Evolutionary conservation across 306 rosid species (phyloP).

Genomic region (Alnus glutinosa): DNA sequence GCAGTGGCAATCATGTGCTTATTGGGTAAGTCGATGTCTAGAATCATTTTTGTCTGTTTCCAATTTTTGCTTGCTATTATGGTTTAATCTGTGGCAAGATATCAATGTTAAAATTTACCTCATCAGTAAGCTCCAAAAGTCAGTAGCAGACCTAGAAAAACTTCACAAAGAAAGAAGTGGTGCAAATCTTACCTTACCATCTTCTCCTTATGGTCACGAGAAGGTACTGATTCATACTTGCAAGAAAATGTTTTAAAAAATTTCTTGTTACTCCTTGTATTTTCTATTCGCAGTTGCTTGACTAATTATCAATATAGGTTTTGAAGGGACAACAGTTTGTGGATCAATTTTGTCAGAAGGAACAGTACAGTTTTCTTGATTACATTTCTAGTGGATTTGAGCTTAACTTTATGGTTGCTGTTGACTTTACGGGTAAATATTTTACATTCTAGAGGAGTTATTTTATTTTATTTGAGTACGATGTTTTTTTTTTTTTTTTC

Average conservation of each 20-base stretch:
- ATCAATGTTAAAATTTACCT: slow-evolving; percentile 9
- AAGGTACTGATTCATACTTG: slow-evolving; percentile 48
- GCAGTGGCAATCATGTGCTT: slow-evolving; percentile 66
- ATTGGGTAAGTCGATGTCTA: slow-evolving; percentile 59
- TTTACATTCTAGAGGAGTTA: not conserved
- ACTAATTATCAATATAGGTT: slow-evolving; percentile 39
- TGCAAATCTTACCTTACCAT: slow-evolving; percentile 48
- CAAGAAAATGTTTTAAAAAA: not conserved
- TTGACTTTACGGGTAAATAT: slow-evolving; percentile 77
- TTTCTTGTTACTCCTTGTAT: slow-evolving; percentile 7
- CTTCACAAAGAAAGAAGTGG: slow-evolving; percentile 49
- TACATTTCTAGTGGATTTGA: slow-evolving; percentile 86
- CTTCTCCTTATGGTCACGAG: slow-evolving; percentile 43
- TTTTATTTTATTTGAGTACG: not conserved
- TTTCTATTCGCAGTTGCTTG: slow-evolving; percentile 5
- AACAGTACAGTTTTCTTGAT: slow-evolving; percentile 75
- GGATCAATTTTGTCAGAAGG: slow-evolving; percentile 64
- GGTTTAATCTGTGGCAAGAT: not conserved
- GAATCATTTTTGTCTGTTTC: slow-evolving; percentile 2
- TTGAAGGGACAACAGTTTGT: slow-evolving; percentile 79
- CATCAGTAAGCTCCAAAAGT: slow-evolving; percentile 65
- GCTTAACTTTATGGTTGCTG: slow-evolving; percentile 91
- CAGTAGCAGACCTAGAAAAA: slow-evolving; percentile 69
- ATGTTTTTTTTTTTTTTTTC: no score
- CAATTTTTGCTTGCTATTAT: not conserved